Base-by-base conservation (phyloP, 768 basidiomycete species). In the Epithele typhae region DNA sequence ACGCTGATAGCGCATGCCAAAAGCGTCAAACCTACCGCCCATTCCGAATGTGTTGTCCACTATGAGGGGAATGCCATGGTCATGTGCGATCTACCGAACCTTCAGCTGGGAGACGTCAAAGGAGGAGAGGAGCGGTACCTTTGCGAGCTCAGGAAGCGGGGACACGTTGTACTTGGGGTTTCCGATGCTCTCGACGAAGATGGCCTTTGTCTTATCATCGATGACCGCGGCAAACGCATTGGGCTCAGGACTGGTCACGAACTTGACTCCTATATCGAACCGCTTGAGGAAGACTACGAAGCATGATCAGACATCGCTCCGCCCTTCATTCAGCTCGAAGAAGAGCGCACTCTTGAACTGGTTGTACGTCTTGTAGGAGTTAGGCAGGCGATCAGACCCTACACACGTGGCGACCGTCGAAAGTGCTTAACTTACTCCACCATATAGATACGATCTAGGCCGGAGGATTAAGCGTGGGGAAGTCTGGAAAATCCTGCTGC, bases 31-130 rank as follows among this genome's bases (percentile, higher is more conserved):
- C 52, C 27, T 34, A 61, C 77, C 82, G 55, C 82, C 84, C 66
- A 82, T 80, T 36, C 83, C 87, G 51, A 87, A 86, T 5, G 84
- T 88, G 57, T 87, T 89, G 57, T 89, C 87, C 0, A 91, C 87
- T 38, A 91, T 81, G 36, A 92, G 68, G 1, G 90, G 90, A 19
- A 91, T 83, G 0, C 75, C 74, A 56, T 82, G 70, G 25, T 75
- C 73, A 57, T 88, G 87, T 1, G 90, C 90, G 33, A 87, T 65
- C 81, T 84, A 44, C 19, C 42, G 22, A 5, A 23, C 17, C 7
- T n/a, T 34, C 18, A 15, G 5, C 12, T 23, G 15, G 12, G n/a
- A 18, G 11, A 27, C 8, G 8, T 30, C 14, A 7, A 7, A 7
- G 27, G 27, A 30, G 14, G 23, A 15, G 24, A 14, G 30, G n/a